phyloP scores from a whole-genome alignment of 495 filamentous ascomycete species.

The Xylaria flabelliformis region DNA sequence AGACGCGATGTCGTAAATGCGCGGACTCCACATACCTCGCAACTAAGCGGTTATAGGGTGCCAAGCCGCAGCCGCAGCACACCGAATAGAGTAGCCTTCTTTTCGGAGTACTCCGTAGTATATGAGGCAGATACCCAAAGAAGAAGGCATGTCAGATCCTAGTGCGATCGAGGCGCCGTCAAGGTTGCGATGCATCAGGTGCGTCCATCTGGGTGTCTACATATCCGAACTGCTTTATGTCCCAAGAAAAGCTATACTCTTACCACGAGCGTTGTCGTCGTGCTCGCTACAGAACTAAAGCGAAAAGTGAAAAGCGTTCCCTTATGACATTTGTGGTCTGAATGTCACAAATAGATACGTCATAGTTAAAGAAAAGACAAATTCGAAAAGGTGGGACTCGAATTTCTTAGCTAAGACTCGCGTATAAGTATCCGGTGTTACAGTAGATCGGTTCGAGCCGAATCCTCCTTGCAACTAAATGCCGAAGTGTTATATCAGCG shows the following conservation, averaged over 20 bases:
- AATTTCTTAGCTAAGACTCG: not conserved
- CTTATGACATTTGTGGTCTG: not conserved
- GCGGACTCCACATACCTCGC: not conserved
- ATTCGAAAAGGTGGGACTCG: not conserved
- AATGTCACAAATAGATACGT: not conserved
- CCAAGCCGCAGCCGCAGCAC: constrained; percentile 1
- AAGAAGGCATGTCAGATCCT: not conserved
- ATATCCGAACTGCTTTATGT: not conserved
- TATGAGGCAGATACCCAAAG: not conserved
- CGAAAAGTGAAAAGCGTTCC: not conserved
- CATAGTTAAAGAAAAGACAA: not conserved
- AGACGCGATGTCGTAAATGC: not conserved
- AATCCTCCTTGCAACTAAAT: not conserved
- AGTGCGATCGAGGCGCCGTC: not conserved
- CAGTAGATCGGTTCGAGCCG: not conserved
- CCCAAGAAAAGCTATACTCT: too few species aligned
- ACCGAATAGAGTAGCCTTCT: not conserved
- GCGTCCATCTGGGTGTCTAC: not conserved
- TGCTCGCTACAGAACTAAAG: not conserved
- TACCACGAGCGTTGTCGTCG: not conserved
- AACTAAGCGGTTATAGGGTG: not conserved
- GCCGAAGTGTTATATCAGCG: not conserved
- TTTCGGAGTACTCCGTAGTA: not conserved
- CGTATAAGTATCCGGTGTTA: not conserved
- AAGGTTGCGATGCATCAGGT: not conserved